Conservation (phyloP, 148 eudicot species). For the Camellia japonica region DNA sequence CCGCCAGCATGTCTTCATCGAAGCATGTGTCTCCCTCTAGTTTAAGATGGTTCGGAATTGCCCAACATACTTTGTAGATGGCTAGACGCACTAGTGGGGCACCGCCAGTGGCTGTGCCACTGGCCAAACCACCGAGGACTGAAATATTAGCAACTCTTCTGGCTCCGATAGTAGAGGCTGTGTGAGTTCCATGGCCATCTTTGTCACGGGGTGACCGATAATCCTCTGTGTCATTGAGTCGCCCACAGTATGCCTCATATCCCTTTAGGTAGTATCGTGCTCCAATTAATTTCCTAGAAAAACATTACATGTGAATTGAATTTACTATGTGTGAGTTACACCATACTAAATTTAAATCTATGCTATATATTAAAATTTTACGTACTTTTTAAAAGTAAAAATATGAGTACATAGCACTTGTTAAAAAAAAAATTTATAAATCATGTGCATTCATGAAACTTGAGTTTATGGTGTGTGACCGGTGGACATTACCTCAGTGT, state of each 20-base stretch:
- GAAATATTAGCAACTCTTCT: slow-evolving; percentile 8
- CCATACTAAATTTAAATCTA: too few relatives aligned
- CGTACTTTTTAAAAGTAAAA: too few relatives aligned
- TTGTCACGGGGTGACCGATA: slow-evolving; percentile 16
- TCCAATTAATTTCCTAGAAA: too few relatives aligned
- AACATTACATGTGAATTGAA: too few relatives aligned
- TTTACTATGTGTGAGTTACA: too few relatives aligned
- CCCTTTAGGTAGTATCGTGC: too few relatives aligned
- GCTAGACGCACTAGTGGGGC: slow-evolving; percentile 4
- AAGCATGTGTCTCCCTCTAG: not conserved
- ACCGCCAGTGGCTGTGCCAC: slow-evolving; percentile 19
- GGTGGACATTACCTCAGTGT: too few relatives aligned
- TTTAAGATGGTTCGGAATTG: not conserved
- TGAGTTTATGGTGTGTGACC: too few relatives aligned
- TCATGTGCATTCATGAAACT: too few relatives aligned
- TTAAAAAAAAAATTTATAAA: too few relatives aligned
- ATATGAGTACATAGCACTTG: too few relatives aligned
- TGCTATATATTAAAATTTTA: too few relatives aligned
- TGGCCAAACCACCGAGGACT: slow-evolving; percentile 1
- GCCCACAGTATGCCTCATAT: slow-evolving; percentile 14
- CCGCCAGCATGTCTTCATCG: slow-evolving; percentile 10
- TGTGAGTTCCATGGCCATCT: slow-evolving; percentile 24
- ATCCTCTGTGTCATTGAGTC: slow-evolving; percentile 10
- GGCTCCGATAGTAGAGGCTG: slow-evolving; percentile 12
- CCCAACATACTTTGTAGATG: slow-evolving; percentile 3